These are phyloP conservation scores for Picea abies DNA, from an alignment of 83 land plant species.

Conservation along the genomic window DNA sequence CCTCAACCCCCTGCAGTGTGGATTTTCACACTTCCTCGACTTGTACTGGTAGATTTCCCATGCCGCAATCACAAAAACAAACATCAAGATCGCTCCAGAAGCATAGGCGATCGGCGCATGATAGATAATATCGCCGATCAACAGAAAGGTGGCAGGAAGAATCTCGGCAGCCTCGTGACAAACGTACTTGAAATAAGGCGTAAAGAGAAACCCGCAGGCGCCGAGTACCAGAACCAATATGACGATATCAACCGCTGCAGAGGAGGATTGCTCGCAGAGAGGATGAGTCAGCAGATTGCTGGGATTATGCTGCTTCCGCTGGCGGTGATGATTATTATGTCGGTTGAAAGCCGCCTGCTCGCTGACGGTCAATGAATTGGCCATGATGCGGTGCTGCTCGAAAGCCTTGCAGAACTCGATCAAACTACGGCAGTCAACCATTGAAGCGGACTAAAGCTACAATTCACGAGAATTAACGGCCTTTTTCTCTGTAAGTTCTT, in stretches of 20 bases:
- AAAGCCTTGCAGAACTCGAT: conserved; percentile 55
- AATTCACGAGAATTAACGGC: too few relatives aligned
- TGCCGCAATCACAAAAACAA: conserved; percentile 22
- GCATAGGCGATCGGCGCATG: conserved; percentile 28
- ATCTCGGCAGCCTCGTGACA: conserved; percentile 35
- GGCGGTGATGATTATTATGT: conserved; percentile 18
- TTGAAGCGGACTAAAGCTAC: conserved; percentile 10
- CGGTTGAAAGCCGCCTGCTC: conserved; percentile 21
- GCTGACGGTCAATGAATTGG: conserved; percentile 22
- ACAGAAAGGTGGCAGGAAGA: conserved; percentile 26
- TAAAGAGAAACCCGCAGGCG: conserved; percentile 31
- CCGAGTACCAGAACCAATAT: conserved; percentile 39
- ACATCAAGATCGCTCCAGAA: conserved; percentile 22
- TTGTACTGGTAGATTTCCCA: conserved; percentile 39
- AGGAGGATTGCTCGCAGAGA: conserved; percentile 45
- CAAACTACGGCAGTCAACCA: conserved; percentile 62
- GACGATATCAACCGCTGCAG: conserved; percentile 40
- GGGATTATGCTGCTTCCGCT: conserved; percentile 19
- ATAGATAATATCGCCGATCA: conserved; percentile 28
- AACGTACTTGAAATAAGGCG: conserved; percentile 45
- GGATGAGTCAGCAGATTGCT: conserved; percentile 19
- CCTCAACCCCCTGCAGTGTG: conserved; percentile 55
- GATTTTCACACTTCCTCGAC: conserved; percentile 60
- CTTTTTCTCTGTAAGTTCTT: too few relatives aligned
- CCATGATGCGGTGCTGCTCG: conserved; percentile 40